Percentiles rank a stretch among this genome's conserved stretches.
Conservation (phyloP, 257 asterid species). For the Jaltomata sinuosa region DNA sequence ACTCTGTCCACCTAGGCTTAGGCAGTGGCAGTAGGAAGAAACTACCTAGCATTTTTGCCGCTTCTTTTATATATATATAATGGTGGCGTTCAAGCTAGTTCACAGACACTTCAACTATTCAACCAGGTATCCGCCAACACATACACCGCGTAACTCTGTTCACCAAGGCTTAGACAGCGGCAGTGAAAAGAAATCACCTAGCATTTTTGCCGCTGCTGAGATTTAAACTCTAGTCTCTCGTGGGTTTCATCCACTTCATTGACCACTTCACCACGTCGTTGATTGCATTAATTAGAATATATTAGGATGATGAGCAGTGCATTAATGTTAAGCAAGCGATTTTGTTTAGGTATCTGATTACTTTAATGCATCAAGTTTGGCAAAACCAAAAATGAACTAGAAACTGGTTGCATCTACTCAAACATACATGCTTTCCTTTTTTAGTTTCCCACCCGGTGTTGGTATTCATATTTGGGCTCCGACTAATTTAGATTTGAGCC, state of each 20-base stretch:
- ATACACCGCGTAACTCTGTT: background rate
- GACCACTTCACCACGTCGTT: no score
- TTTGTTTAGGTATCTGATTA: background rate
- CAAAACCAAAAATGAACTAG: background rate
- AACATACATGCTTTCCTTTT: background rate
- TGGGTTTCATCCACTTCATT: background rate
- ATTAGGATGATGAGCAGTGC: background rate
- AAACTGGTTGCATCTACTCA: background rate
- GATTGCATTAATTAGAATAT: background rate
- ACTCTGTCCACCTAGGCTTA: background rate
- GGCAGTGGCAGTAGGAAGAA: background rate
- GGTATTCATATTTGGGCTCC: background rate
- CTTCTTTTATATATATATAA: background rate
- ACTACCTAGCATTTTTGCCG: background rate
- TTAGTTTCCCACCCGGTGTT: background rate
- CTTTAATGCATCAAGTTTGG: background rate
- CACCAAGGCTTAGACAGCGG: background rate
- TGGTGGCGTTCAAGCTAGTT: background rate
- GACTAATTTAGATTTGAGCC: background rate
- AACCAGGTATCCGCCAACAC: background rate
- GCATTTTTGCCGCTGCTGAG: no score
- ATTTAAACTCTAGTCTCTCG: background rate
- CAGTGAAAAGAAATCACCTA: background rate
- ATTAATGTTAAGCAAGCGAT: background rate
- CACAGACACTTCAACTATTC: background rate